Percentiles rank a stretch among this genome's conserved stretches.
These are phyloP conservation scores for Mycena olivaceomarginata DNA, from an alignment of 768 basidiomycete species.

Conservation along the genomic window DNA sequence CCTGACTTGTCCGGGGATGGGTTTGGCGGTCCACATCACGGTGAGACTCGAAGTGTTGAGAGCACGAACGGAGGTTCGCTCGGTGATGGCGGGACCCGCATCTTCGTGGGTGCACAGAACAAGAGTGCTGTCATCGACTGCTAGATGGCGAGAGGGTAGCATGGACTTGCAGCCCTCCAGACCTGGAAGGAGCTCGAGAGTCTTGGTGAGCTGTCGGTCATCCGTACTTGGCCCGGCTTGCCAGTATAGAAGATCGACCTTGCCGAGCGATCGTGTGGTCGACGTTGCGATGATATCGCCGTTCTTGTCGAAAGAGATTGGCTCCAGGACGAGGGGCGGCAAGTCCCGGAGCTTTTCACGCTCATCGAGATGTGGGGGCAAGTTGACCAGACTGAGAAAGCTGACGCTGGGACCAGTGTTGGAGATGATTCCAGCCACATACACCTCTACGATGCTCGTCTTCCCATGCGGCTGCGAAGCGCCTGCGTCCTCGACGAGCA, in stretches of 20 bases:
- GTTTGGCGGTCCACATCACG: slow-evolving; percentile 30
- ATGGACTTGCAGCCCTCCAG: slow-evolving; percentile 32
- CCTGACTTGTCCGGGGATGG: slow-evolving; percentile 31
- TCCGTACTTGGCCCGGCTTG: slow-evolving; percentile 17
- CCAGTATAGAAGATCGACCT: slow-evolving; percentile 34
- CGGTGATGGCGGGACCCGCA: slow-evolving; percentile 12
- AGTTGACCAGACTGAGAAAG: slow-evolving; percentile 1
- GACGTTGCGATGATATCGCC: slow-evolving; percentile 32
- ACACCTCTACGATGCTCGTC: slow-evolving; percentile 30
- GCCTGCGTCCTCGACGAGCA: slow-evolving; percentile 12
- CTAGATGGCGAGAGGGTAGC: slow-evolving; percentile 15
- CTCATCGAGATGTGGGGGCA: slow-evolving; percentile 29
- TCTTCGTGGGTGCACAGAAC: slow-evolving; percentile 36
- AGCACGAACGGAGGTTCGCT: slow-evolving; percentile 29
- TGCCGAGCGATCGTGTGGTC: slow-evolving; percentile 31
- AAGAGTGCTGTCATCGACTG: slow-evolving; percentile 29
- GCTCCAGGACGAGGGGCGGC: slow-evolving; percentile 26
- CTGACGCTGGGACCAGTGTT: background rate
- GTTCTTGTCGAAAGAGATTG: slow-evolving; percentile 24
- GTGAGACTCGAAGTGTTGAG: slow-evolving; percentile 29
- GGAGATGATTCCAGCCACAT: slow-evolving; percentile 16
- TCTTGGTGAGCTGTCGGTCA: slow-evolving; percentile 29
- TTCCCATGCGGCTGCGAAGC: slow-evolving; percentile 19
- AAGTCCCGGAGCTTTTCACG: slow-evolving; percentile 18
- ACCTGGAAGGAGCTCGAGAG: slow-evolving; percentile 32